Base-by-base conservation (phyloP, 192 early-diverging fungal genomes). In the Backusella circina region DNA sequence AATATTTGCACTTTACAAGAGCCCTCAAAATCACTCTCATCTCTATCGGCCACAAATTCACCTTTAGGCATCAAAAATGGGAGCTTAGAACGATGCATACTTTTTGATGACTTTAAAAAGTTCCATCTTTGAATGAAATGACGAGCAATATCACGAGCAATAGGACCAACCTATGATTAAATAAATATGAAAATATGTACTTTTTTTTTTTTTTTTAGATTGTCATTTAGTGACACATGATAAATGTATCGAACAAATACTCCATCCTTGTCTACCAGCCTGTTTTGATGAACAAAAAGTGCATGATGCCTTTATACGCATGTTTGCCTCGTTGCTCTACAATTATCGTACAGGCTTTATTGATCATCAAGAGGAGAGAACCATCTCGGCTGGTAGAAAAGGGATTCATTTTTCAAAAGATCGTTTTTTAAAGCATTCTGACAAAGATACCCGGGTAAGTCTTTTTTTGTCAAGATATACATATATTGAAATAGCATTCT, bases 291-390 rank as follows among this genome's bases (percentile, higher is more conserved):
- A 94, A 71, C 67, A 80, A 15, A 90, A 90, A 50, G 86, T 95
- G 36, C 87, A 85, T 64, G 78, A 83, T 65, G 80, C 88, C 10
- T 92, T 94, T 32, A 78, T 95, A 65, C 90, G 90, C 75, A 85
- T 93, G 72, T 94, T 93, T 82, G 90, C 91, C 2, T 93, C 92
- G 2, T 80, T 95, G 16, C 81, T 95, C 36, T 90, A 88, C 54
- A 78, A 91, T 38, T 95, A 95, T 80, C 82, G 94, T 41, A 54
- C 81, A 8, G 86, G 87, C 16, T 80, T 95, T 32, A 76, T 85
- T 13, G 67, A 72, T 64, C 44, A 67, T 21, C 31, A 57, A 8
- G 79, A 75, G 10, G 79, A 76, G 39, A 80, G 54, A 44, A 80
- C 35, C 36, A 36, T 38, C 23, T 79, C 44, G 73, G 77, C 28